These are phyloP conservation scores for Vachellia pachyceras DNA, from an alignment of 306 rosid species.

Conservation along the genomic window DNA sequence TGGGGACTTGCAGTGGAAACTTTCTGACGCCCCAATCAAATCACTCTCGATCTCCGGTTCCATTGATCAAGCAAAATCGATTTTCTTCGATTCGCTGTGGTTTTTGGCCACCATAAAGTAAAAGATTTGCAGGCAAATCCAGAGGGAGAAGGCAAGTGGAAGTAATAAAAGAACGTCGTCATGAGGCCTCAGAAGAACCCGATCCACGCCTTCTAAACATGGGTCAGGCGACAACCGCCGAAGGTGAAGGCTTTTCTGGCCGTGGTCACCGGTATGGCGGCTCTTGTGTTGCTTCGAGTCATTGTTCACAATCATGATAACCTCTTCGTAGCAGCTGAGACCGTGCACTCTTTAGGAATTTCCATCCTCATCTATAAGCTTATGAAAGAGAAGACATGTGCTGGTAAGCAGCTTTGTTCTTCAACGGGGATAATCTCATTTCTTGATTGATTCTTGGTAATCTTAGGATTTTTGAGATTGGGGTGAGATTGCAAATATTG, in stretches of 20 bases:
- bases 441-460: background rate
- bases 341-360: conserved; percentile 87
- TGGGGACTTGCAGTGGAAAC: background rate
- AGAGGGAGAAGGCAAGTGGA: background rate
- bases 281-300: conserved; percentile 77
- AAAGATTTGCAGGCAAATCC: conserved; percentile 46
- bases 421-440: background rate
- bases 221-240: conserved; percentile 89
- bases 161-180: background rate
- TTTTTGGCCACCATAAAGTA: conserved; percentile 5
- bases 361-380: conserved; percentile 88
- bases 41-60: background rate
- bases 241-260: conserved; percentile 89
- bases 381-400: conserved; percentile 89
- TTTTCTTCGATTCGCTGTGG: conserved; percentile 4
- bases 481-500: background rate
- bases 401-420: conserved; percentile 50
- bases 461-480: background rate
- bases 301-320: conserved; percentile 92
- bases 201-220: conserved; percentile 66
- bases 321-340: conserved; percentile 92
- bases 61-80: conserved; percentile 8
- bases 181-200: conserved; percentile 65
- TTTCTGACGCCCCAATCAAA: background rate
- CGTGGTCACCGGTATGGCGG: conserved; percentile 83